Base-by-base conservation (phyloP, 805 yeast genomes). In the Ogataea paraovalis region DNA sequence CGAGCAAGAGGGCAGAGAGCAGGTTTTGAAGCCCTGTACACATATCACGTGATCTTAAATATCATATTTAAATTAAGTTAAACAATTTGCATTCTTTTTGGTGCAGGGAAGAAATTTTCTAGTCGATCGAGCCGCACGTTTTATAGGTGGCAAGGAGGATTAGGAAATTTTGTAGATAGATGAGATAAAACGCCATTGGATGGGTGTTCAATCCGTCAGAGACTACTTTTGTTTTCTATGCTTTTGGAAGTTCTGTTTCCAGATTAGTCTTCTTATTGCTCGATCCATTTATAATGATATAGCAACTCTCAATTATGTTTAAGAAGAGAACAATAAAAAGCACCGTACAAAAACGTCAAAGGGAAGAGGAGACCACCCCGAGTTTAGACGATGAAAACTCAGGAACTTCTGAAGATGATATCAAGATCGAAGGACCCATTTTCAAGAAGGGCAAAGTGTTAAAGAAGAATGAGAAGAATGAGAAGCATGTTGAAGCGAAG, bases 251-350 rank as follows among this genome's bases (percentile, higher is more conserved):
- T n/a, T n/a, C n/a, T n/a, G n/a, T n/a, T n/a, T n/a, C n/a, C n/a
- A n/a, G n/a, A n/a, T n/a, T n/a, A n/a, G n/a, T n/a, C n/a, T n/a
- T n/a, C n/a, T n/a, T n/a, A n/a, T 25, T 7, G 28, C 10, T 25
- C 28, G 7, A 7, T 25, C 10, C 10, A 25, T 25, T 25, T 7
- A 25, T n/a, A 25, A 25, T 25, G 34, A 30, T 14, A 30, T 30
- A 30, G 34, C 16, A 10, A 25, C 28, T 7, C 7, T 10, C 28
- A 25, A 16, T 12, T 18, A 72, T 72, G 76, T 72, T 72, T 60
- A 72, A 71, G 54, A 72, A 69, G 52, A 56, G 76, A 41, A 20
- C 16, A 16, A n/a, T 18, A 34, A 34, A 34, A 7, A 18, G 16
- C 16, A 16, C 19, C 16, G 38, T 16, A 34, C 38, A 40, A 14